These are phyloP conservation scores for Galerina sulciceps DNA, from an alignment of 768 basidiomycete species.

Conservation along the genomic window DNA sequence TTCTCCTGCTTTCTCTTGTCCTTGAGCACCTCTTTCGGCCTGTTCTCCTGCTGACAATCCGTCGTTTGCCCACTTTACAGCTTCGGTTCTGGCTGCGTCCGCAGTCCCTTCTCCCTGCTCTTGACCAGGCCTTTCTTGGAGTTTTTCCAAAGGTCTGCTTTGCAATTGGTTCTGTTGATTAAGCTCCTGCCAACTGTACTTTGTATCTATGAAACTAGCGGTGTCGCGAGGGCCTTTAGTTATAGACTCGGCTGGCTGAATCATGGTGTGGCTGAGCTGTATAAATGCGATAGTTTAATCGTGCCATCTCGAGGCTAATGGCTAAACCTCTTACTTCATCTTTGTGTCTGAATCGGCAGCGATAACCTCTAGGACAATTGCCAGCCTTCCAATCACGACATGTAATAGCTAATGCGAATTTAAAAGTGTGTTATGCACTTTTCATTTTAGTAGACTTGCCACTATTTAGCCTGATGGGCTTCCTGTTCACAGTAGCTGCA, in stretches of 20 bases:
- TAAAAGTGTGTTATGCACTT: no score
- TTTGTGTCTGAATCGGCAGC: constrained; percentile 38
- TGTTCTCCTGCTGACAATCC: not conserved
- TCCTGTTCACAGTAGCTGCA: no score
- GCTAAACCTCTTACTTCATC: constrained; percentile 24
- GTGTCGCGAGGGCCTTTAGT: not conserved
- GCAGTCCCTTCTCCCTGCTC: no score
- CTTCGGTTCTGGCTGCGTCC: no score
- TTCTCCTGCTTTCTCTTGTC: not conserved
- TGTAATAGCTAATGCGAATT: not conserved
- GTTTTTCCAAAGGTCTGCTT: not conserved
- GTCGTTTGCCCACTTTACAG: not conserved
- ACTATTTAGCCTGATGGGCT: no score
- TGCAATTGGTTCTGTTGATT: not conserved
- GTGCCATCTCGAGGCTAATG: not conserved
- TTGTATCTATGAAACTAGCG: not conserved
- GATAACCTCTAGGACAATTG: constrained; percentile 36
- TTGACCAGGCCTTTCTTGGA: no score
- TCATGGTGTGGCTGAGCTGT: no score
- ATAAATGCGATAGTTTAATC: not conserved
- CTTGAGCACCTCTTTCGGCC: not conserved
- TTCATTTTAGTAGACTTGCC: no score
- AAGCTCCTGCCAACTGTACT: not conserved
- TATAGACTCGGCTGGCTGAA: not conserved
- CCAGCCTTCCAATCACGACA: constrained; percentile 36